Conservation (phyloP, 257 asterid species). For the Solanum ahanhuiri region DNA sequence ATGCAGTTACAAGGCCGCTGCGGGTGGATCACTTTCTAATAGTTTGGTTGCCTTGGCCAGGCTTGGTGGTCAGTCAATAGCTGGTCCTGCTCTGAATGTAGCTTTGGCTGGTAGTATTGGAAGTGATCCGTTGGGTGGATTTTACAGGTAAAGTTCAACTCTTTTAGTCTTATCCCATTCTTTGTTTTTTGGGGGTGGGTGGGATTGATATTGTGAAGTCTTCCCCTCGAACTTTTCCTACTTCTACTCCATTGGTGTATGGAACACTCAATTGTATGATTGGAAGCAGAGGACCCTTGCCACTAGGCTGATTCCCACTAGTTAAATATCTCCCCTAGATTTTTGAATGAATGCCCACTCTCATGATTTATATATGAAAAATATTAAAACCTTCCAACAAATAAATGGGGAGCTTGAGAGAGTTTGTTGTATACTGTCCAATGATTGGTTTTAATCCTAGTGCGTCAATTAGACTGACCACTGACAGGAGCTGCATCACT, state of each 20-base stretch:
- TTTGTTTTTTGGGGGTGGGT: too few species aligned
- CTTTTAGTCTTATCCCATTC: neutral
- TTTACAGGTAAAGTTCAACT: constrained; percentile 48
- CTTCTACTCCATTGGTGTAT: neutral
- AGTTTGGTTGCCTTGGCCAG: constrained; percentile 93
- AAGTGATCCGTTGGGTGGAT: constrained; percentile 91
- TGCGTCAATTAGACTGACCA: neutral
- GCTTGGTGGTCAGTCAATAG: constrained; percentile 70
- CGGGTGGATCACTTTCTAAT: constrained; percentile 98
- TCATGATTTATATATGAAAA: neutral
- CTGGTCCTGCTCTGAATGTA: constrained; percentile 63
- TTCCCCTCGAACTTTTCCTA: neutral
- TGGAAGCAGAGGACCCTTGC: neutral
- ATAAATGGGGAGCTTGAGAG: neutral
- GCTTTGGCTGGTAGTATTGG: constrained; percentile 97
- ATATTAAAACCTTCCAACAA: neutral
- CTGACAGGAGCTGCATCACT: neutral
- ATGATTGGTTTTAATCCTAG: neutral
- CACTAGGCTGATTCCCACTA: neutral
- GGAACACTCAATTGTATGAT: neutral
- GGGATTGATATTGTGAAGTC: neutral
- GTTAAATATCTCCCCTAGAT: neutral
- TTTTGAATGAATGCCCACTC: neutral
- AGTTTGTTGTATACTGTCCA: neutral
- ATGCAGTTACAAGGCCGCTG: constrained; percentile 96